These are phyloP conservation scores for Eucalyptus marginata DNA, from an alignment of 345 rosid species.

Conservation along the genomic window DNA sequence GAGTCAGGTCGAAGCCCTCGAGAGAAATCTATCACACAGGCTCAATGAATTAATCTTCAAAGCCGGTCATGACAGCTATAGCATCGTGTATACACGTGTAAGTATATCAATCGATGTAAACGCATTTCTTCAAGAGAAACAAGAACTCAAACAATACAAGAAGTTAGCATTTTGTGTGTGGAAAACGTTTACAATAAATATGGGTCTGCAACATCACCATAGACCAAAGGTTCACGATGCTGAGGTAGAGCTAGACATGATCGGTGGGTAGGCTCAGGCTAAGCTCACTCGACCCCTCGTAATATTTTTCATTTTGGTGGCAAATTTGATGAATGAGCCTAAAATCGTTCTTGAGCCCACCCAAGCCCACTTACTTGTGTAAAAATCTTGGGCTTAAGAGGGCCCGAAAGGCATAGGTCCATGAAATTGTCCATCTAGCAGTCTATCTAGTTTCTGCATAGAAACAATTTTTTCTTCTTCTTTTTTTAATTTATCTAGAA, in stretches of 20 bases:
- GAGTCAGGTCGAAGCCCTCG: neutral
- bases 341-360: neutral
- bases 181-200: neutral
- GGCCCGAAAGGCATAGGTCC: neutral
- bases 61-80: neutral
- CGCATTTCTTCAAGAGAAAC: neutral
- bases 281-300: neutral
- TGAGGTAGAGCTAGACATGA: neutral
- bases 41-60: neutral
- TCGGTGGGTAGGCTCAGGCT: neutral
- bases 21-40: neutral
- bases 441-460: neutral
- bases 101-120: neutral
- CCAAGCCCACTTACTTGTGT: neutral
- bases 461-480: neutral
- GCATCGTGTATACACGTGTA: neutral
- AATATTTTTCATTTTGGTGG: neutral
- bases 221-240: neutral
- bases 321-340: neutral
- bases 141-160: neutral
- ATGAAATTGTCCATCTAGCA: neutral
- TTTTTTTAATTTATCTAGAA: neutral
- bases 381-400: neutral
- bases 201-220: neutral
- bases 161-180: neutral